Percentiles rank a stretch among this genome's conserved stretches.
Conservation (phyloP, 2,329 filamentous ascomycete genomes). For the Alternaria brassicae region DNA sequence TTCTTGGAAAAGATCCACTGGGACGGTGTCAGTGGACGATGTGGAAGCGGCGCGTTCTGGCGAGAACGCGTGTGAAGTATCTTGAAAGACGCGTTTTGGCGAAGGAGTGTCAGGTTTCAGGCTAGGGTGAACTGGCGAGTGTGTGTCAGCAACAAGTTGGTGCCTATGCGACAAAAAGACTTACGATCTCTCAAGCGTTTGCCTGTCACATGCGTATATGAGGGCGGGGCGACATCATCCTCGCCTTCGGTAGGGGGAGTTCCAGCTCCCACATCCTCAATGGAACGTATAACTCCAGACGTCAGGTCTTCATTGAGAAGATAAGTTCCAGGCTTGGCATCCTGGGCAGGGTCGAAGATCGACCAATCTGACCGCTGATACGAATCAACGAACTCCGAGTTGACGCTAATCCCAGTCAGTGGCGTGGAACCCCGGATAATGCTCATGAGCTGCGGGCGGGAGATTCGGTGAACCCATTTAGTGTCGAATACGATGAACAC, state of each 20-base stretch:
- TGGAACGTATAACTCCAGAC: background rate
- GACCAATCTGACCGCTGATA: constrained; percentile 9
- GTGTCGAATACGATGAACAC: constrained; percentile 7
- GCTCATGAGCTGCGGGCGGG: background rate
- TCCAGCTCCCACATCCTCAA: background rate
- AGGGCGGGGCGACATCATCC: constrained; percentile 7
- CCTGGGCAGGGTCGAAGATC: background rate
- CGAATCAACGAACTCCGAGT: constrained; percentile 1
- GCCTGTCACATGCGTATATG: constrained; percentile 5
- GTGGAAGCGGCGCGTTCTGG: background rate
- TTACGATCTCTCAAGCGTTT: constrained; percentile 5
- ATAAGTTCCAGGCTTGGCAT: background rate
- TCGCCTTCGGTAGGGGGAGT: background rate
- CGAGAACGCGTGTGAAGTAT: background rate
- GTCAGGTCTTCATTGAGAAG: background rate
- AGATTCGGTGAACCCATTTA: constrained; percentile 4
- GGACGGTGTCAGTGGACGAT: constrained; percentile 6
- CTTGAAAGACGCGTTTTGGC: constrained; percentile 9
- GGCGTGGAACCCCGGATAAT: background rate
- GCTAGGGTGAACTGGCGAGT: constrained; percentile 2
- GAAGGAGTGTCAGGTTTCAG: constrained; percentile 7
- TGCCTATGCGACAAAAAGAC: background rate
- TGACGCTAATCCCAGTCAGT: background rate
- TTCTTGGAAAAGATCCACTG: constrained; percentile 9
- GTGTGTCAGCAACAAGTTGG: background rate